A percentile compares a stretch with the other conserved stretches of the same genome.
Evolutionary conservation across 768 basidiomycete species (phyloP).

Genomic region (Suillus brevipes): DNA sequence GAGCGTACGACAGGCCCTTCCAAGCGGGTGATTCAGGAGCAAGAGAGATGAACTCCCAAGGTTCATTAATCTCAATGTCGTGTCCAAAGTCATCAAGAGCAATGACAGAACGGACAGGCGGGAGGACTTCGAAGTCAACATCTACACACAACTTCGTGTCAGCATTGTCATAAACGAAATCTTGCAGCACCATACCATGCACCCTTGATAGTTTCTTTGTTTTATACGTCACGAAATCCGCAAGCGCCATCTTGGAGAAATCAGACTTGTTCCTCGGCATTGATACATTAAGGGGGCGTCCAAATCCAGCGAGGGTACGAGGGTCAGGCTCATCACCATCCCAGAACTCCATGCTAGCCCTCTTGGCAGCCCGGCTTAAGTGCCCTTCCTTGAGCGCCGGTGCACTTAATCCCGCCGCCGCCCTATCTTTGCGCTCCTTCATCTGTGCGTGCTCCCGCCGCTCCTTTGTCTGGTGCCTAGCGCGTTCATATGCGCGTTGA

Average conservation of each 20-base stretch:
- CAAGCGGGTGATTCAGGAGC: slow-evolving; percentile 28
- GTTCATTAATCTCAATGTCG: slow-evolving; percentile 25
- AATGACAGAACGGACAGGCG: slow-evolving; percentile 33
- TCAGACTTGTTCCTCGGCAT: slow-evolving; percentile 8
- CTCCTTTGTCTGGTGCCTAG: slow-evolving; percentile 34
- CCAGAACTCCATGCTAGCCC: slow-evolving; percentile 30
- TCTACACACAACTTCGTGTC: slow-evolving; percentile 10
- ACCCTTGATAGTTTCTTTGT: background rate
- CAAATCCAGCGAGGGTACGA: background rate
- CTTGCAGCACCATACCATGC: background rate
- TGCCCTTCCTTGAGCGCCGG: slow-evolving; percentile 22
- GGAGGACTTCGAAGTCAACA: slow-evolving; percentile 31
- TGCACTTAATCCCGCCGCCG: slow-evolving; percentile 12
- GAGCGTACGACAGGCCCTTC: slow-evolving; percentile 35
- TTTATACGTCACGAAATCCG: slow-evolving; percentile 25
- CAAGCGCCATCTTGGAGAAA: slow-evolving; percentile 26
- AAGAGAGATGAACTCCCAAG: slow-evolving; percentile 34
- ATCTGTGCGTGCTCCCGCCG: slow-evolving; percentile 31
- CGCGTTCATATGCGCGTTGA: slow-evolving; percentile 33
- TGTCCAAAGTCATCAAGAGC: slow-evolving; percentile 27
- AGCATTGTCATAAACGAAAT: background rate
- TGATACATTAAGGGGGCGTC: background rate
- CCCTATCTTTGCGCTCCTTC: slow-evolving; percentile 34
- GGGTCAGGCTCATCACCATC: slow-evolving; percentile 23
- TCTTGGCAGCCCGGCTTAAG: slow-evolving; percentile 23